Conservation (phyloP, 441 rosid species). For the Viola pubescens region DNA sequence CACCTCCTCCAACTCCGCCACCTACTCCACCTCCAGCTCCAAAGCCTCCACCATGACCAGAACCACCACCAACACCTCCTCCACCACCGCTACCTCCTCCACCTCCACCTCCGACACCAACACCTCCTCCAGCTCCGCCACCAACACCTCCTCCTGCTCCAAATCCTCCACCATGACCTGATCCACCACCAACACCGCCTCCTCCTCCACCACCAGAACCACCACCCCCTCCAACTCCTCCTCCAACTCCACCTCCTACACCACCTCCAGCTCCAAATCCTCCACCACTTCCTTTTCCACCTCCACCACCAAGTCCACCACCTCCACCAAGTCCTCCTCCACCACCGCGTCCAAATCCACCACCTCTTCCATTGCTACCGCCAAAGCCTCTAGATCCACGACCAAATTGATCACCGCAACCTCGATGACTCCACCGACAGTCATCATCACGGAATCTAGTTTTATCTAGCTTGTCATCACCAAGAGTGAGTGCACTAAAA, state of each 20-base stretch:
- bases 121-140: constrained; percentile 19
- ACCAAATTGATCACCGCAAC: constrained; percentile 27
- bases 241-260: constrained; percentile 28
- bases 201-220: constrained; percentile 39
- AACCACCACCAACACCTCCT: constrained; percentile 35
- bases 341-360: constrained; percentile 26
- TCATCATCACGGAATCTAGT: constrained; percentile 30
- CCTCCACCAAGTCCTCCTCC: constrained; percentile 38
- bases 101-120: constrained; percentile 26
- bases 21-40: constrained; percentile 42
- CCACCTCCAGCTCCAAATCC: constrained; percentile 48
- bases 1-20: constrained; percentile 35
- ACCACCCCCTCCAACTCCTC: constrained; percentile 29
- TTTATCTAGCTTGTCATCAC: constrained; percentile 37
- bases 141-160: constrained; percentile 41
- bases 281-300: constrained; percentile 36
- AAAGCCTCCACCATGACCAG: constrained; percentile 31
- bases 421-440: constrained; percentile 31
- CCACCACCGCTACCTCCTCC: constrained; percentile 34
- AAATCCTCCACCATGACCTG: constrained; percentile 37
- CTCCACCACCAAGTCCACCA: constrained; percentile 30
- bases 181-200: constrained; percentile 34
- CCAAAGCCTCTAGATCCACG: constrained; percentile 25
- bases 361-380: constrained; percentile 27
- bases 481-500: constrained; percentile 29